A percentile compares a stretch with the other conserved stretches of the same genome.
Evolutionary conservation across 2,329 filamentous ascomycete species (phyloP).

Genomic region (Boeremia exigua): DNA sequence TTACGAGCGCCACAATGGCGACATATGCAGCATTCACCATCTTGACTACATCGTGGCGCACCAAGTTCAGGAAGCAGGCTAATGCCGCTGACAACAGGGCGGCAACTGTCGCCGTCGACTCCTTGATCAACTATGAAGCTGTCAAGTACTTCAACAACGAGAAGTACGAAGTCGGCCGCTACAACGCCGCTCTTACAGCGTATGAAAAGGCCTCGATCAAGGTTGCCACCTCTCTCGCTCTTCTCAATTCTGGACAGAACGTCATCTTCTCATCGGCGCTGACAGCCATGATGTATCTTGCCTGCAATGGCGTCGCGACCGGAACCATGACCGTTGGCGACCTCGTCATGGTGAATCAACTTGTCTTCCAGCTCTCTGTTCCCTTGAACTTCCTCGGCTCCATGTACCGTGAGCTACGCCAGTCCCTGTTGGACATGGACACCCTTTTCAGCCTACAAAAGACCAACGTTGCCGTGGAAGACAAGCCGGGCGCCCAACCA

Average conservation of each 20-base stretch:
- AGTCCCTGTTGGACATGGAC: constrained; percentile 97
- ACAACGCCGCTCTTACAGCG: constrained; percentile 81
- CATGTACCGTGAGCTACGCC: constrained; percentile 92
- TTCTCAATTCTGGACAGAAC: constrained; percentile 94
- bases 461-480: constrained; percentile 86
- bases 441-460: constrained; percentile 97
- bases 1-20: constrained; percentile 89
- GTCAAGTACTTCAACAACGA: constrained; percentile 99
- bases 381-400: constrained; percentile 98
- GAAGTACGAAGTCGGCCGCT: constrained; percentile 87
- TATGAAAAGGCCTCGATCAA: constrained; percentile 98
- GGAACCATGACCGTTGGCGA: constrained; percentile 90
- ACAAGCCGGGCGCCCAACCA: constrained; percentile 74
- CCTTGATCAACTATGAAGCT: constrained; percentile 97
- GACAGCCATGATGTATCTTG: constrained; percentile 98
- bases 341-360: constrained; percentile 97
- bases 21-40: constrained; percentile 98
- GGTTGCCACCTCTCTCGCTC: constrained; percentile 88
- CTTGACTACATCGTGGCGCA: constrained; percentile 93
- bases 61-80: constrained; percentile 91
- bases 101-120: constrained; percentile 94
- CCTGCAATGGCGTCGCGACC: constrained; percentile 82
- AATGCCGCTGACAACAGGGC: constrained; percentile 97
- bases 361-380: constrained; percentile 96
- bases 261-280: constrained; percentile 94